Percentiles rank a stretch among this genome's conserved stretches.
phyloP scores from a whole-genome alignment of 202 grass and related monocot genomes.

The Zizania palustris region DNA sequence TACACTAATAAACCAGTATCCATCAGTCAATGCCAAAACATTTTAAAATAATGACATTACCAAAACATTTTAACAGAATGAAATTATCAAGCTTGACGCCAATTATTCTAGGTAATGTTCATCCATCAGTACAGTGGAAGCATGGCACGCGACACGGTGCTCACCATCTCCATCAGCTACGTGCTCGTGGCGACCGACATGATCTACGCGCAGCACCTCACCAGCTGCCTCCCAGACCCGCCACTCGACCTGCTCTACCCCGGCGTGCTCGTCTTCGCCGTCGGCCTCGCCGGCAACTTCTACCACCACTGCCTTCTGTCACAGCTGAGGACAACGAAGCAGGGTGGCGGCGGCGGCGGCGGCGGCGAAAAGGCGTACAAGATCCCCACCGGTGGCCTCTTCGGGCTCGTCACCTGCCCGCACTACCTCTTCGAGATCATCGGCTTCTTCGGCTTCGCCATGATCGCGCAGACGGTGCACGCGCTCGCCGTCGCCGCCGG shows the following conservation, averaged over 20 bases:
- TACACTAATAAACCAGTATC: too few species aligned
- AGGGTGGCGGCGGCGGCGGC: too few species aligned
- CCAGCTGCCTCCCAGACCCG: constrained; percentile 41
- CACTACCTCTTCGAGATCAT: constrained; percentile 88
- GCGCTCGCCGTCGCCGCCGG: constrained; percentile 53
- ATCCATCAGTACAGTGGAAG: constrained; percentile 63
- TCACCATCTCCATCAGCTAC: constrained; percentile 56
- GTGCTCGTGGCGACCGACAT: constrained; percentile 45
- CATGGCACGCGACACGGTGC: constrained; percentile 43
- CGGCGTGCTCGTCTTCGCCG: constrained; percentile 36
- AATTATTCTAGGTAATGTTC: constrained; percentile 58
- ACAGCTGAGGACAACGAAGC: constrained; percentile 19
- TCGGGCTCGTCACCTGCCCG: constrained; percentile 58
- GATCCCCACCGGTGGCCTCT: constrained; percentile 69
- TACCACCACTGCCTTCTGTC: constrained; percentile 79
- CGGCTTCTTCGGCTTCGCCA: constrained; percentile 57
- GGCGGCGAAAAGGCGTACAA: constrained; percentile 55
- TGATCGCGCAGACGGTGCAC: constrained; percentile 64
- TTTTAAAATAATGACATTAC: too few species aligned
- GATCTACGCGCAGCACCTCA: constrained; percentile 64
- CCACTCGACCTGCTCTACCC: constrained; percentile 49
- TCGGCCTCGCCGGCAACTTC: constrained; percentile 67
- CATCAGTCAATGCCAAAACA: too few species aligned
- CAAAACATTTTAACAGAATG: too few species aligned
- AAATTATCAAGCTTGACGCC: too few species aligned